Evolutionary conservation across 306 rosid genomes (phyloP).

Genomic region (Rosa multiflora): DNA sequence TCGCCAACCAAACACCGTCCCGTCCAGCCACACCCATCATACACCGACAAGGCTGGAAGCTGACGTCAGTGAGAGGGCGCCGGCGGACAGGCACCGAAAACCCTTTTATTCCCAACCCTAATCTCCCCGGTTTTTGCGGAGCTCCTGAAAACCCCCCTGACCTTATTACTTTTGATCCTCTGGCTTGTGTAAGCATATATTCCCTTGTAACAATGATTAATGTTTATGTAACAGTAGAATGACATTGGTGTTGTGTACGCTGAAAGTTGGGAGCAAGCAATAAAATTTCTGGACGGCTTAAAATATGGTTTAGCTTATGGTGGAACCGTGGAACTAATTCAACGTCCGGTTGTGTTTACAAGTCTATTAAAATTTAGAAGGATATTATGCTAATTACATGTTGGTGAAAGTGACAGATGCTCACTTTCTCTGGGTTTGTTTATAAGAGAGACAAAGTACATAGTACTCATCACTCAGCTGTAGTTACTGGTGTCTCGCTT

Average conservation of each 20-base stretch:
- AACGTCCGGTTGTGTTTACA: background rate
- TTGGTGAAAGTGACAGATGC: background rate
- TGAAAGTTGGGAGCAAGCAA: background rate
- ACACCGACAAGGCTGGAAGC: too few relatives aligned
- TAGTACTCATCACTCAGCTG: constrained; percentile 7
- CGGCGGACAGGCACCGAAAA: too few relatives aligned
- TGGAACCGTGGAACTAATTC: background rate
- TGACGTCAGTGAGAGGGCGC: too few relatives aligned
- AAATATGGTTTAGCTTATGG: background rate
- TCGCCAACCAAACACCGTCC: too few relatives aligned
- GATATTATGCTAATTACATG: background rate
- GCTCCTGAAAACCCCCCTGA: too few relatives aligned
- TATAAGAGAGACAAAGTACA: background rate
- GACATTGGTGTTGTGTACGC: background rate
- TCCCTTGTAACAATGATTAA: background rate
- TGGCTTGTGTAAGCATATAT: background rate
- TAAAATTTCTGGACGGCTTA: background rate
- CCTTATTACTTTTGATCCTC: too few relatives aligned
- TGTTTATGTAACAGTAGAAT: background rate
- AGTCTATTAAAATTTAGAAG: background rate
- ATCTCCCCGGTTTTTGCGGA: too few relatives aligned
- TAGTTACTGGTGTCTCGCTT: background rate
- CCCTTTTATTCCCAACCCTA: too few relatives aligned
- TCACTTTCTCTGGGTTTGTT: background rate
- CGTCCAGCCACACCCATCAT: too few relatives aligned